A percentile compares a stretch with the other conserved stretches of the same genome.
These are phyloP conservation scores for Lentinula lateritia DNA, from an alignment of 768 basidiomycete species.

Conservation along the genomic window DNA sequence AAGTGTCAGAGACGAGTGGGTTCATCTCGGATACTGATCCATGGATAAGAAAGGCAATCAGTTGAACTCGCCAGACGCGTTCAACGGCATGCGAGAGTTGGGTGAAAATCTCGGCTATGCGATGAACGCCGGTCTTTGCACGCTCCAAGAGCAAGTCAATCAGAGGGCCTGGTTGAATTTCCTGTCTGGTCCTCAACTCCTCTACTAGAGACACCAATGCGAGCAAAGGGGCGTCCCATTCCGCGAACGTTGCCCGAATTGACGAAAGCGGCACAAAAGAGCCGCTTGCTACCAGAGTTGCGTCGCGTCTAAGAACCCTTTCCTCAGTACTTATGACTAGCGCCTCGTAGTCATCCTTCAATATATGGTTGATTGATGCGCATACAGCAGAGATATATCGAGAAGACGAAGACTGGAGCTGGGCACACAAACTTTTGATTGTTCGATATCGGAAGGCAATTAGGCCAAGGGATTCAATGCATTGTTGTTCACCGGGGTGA, in stretches of 20 bases:
- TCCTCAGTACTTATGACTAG: constrained; percentile 79
- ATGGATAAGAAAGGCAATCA: constrained; percentile 74
- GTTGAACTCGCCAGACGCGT: constrained; percentile 76
- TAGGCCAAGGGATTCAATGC: constrained; percentile 70
- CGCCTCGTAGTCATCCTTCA: constrained; percentile 75
- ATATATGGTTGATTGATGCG: constrained; percentile 64
- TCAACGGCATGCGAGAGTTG: constrained; percentile 73
- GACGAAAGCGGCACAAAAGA: constrained; percentile 85
- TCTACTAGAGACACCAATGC: constrained; percentile 63
- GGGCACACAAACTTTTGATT: constrained; percentile 53
- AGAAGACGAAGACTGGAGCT: constrained; percentile 53
- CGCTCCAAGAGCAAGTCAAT: constrained; percentile 74
- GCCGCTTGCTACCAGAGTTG: constrained; percentile 68
- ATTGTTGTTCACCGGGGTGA: constrained; percentile 86
- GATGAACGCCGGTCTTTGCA: constrained; percentile 74
- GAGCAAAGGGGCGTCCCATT: constrained; percentile 82
- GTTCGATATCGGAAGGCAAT: constrained; percentile 73
- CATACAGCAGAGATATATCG: constrained; percentile 79
- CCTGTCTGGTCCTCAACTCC: constrained; percentile 48
- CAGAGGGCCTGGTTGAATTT: constrained; percentile 71
- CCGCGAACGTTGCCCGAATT: constrained; percentile 68
- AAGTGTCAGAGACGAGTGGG: constrained; percentile 59
- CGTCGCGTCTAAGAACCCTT: constrained; percentile 70
- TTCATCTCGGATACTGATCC: constrained; percentile 67
- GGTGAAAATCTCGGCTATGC: constrained; percentile 65